Conservation (phyloP, 2,329 filamentous ascomycete genomes). For the Sarocladium kiliense region DNA sequence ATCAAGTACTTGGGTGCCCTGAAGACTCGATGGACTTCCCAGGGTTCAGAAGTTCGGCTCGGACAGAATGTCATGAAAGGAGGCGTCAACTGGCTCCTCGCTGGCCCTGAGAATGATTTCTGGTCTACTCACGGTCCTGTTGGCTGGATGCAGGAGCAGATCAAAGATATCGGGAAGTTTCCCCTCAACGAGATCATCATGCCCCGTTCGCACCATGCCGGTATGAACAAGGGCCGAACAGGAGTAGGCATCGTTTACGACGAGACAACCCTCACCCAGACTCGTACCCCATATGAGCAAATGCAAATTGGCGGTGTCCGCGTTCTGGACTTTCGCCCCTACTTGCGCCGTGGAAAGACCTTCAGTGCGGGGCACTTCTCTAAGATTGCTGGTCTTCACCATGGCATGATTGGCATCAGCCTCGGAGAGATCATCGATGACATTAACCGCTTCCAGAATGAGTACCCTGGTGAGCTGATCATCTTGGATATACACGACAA, state of each 20-base stretch:
- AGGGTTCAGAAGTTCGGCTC: slow-evolving; percentile 13
- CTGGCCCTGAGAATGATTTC: slow-evolving; percentile 25
- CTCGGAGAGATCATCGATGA: slow-evolving; percentile 21
- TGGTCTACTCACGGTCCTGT: slow-evolving; percentile 16
- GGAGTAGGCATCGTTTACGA: slow-evolving; percentile 13
- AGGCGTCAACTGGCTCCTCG: slow-evolving; percentile 22
- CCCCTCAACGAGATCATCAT: slow-evolving; percentile 24
- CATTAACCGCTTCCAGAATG: slow-evolving; percentile 23
- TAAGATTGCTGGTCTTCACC: slow-evolving; percentile 11
- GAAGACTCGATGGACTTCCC: slow-evolving; percentile 16
- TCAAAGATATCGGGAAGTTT: slow-evolving; percentile 20
- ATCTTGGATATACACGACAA: slow-evolving; percentile 24
- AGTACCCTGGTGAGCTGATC: slow-evolving; percentile 26
- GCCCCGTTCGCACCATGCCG: slow-evolving; percentile 26
- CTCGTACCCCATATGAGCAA: slow-evolving; percentile 21
- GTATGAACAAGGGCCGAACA: slow-evolving; percentile 17
- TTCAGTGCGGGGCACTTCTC: slow-evolving; percentile 19
- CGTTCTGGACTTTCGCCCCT: slow-evolving; percentile 24
- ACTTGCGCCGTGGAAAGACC: not conserved
- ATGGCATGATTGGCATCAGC: slow-evolving; percentile 21
- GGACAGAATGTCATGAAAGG: slow-evolving; percentile 13
- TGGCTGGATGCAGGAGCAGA: slow-evolving; percentile 24
- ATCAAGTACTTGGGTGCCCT: slow-evolving; percentile 19
- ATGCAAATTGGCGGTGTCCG: slow-evolving; percentile 22
- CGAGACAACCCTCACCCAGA: slow-evolving; percentile 16